phyloP scores from a whole-genome alignment of 208 protist genomes.

The Entamoeba moshkovskii region DNA sequence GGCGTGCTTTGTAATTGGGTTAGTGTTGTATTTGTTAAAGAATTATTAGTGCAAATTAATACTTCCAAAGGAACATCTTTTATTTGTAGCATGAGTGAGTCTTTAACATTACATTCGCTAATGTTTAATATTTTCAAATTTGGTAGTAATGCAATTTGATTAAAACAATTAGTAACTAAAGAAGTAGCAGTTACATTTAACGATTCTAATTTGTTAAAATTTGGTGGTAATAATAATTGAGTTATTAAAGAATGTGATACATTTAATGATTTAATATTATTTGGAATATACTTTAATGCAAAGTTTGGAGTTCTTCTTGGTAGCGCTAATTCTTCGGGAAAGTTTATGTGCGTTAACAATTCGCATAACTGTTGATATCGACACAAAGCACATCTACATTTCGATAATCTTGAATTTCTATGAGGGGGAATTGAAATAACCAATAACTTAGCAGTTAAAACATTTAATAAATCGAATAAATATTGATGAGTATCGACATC shows the following conservation, averaged over 20 bases:
- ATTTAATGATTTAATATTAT: not conserved
- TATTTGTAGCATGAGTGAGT: not conserved
- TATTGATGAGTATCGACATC: not conserved
- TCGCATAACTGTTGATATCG: not conserved
- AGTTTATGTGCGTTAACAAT: not conserved
- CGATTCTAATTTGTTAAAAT: not conserved
- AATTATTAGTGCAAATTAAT: not conserved
- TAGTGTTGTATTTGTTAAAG: not conserved
- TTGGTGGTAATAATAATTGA: not conserved
- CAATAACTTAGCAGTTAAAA: not conserved
- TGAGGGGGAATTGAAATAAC: not conserved
- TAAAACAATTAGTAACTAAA: not conserved
- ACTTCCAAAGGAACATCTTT: not conserved
- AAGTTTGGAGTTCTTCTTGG: not conserved
- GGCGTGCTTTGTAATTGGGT: not conserved
- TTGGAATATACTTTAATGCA: not conserved
- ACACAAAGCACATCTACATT: not conserved
- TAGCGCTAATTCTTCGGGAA: not conserved
- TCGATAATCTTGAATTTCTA: not conserved
- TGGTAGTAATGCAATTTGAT: not conserved
- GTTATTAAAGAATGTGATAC: not conserved
- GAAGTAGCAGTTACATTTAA: not conserved
- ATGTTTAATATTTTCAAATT: not conserved
- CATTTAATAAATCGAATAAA: not conserved
- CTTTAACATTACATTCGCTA: not conserved